Conservation (phyloP, 176 grass and related monocot species). For the Hyparrhenia diplandra region DNA sequence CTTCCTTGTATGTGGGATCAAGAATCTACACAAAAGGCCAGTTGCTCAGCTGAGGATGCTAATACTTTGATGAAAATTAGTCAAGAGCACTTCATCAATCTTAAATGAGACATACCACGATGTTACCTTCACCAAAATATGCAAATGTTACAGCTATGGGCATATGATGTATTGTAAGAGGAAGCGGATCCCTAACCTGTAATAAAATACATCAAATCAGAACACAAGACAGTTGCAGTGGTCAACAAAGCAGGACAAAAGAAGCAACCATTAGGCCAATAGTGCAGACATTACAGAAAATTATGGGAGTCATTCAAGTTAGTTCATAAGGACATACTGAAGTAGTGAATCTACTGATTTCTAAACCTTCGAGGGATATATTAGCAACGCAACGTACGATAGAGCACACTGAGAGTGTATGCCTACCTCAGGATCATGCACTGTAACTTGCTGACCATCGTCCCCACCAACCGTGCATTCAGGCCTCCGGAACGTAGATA, state of each 20-base stretch:
- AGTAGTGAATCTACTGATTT: not conserved
- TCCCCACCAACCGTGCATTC: conserved; percentile 83
- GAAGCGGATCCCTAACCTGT: conserved; percentile 88
- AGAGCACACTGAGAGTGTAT: not conserved
- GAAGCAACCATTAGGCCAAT: not conserved
- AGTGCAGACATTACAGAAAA: not conserved
- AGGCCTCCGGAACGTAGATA: conserved; percentile 76
- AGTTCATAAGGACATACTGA: not conserved
- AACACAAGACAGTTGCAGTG: not conserved
- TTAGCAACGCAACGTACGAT: not conserved
- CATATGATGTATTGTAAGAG: conserved; percentile 86
- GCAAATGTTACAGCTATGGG: conserved; percentile 96
- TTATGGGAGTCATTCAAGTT: not conserved
- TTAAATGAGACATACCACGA: conserved; percentile 62
- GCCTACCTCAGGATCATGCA: conserved; percentile 75
- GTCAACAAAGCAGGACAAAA: not conserved
- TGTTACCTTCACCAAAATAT: conserved; percentile 76
- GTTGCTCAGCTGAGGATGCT: not conserved
- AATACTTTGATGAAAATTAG: not conserved
- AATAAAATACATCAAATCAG: conserved; percentile 31
- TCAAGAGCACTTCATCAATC: not conserved
- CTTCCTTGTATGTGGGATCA: conserved; percentile 97
- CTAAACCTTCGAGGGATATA: not conserved
- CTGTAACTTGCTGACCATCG: conserved; percentile 72
- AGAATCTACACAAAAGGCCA: conserved; percentile 55